Percentiles rank a stretch among this genome's conserved stretches.
These are phyloP conservation scores for Suillus lakei DNA, from an alignment of 768 basidiomycete genomes.

Conservation along the genomic window DNA sequence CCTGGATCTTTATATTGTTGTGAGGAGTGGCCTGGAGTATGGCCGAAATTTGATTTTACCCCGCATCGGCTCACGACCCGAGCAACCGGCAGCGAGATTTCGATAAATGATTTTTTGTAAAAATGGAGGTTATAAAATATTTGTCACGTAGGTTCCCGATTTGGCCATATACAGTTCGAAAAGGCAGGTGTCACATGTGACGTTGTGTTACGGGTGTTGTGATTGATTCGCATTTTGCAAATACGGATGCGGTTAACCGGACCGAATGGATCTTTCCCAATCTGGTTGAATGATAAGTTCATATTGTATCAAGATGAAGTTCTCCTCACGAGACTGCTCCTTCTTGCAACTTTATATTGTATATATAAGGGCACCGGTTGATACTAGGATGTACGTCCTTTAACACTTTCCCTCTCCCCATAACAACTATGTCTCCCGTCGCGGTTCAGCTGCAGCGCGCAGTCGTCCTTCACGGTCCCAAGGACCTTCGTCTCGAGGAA, in stretches of 20 bases:
- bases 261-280: constrained; percentile 31
- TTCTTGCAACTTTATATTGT: constrained; percentile 40
- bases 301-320: constrained; percentile 29
- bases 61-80: constrained; percentile 36
- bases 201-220: constrained; percentile 15
- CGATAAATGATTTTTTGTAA: background rate
- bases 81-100: constrained; percentile 20
- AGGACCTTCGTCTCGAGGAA: constrained; percentile 81
- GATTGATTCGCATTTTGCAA: constrained; percentile 18
- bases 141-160: constrained; percentile 17
- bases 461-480: constrained; percentile 82
- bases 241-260: constrained; percentile 35
- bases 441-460: constrained; percentile 65
- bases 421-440: constrained; percentile 45
- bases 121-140: constrained; percentile 1
- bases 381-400: constrained; percentile 27
- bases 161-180: constrained; percentile 13
- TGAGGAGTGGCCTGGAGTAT: background rate
- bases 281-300: constrained; percentile 23
- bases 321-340: constrained; percentile 39
- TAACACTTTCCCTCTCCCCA: constrained; percentile 27
- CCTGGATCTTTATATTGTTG: constrained; percentile 27
- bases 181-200: background rate
- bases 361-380: constrained; percentile 8
- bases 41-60: constrained; percentile 26